Conservation (phyloP, 805 yeast species). For the Ascoidea tarda region DNA sequence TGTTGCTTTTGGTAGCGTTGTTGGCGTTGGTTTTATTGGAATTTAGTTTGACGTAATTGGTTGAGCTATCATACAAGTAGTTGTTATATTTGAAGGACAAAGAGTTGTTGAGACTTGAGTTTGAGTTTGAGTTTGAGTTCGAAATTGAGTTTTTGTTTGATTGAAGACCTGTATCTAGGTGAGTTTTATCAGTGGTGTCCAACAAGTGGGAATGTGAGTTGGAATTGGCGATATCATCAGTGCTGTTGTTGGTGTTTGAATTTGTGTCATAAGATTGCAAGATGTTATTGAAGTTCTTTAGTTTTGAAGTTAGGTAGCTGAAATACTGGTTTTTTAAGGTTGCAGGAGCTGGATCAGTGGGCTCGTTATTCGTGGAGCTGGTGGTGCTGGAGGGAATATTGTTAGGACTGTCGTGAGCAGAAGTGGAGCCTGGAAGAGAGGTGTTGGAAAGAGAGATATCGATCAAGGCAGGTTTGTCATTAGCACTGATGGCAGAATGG, state of each 20-base stretch:
- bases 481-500: too few species aligned
- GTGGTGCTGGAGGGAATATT: too few species aligned
- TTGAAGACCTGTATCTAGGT: background rate
- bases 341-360: too few species aligned
- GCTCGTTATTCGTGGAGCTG: too few species aligned
- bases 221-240: background rate
- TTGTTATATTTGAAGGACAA: too few species aligned
- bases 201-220: background rate
- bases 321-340: background rate
- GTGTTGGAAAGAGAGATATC: too few species aligned
- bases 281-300: background rate
- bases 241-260: background rate
- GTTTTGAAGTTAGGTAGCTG: background rate
- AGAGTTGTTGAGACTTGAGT: background rate
- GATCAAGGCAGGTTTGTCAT: too few species aligned
- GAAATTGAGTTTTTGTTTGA: background rate
- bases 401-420: too few species aligned
- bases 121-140: background rate
- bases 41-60: too few species aligned
- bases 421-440: too few species aligned
- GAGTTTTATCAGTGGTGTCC: background rate
- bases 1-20: too few species aligned
- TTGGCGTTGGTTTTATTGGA: background rate
- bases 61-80: background rate
- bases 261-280: background rate